Base-by-base conservation (phyloP, 345 rosid species). In the Acer yangbiense region DNA sequence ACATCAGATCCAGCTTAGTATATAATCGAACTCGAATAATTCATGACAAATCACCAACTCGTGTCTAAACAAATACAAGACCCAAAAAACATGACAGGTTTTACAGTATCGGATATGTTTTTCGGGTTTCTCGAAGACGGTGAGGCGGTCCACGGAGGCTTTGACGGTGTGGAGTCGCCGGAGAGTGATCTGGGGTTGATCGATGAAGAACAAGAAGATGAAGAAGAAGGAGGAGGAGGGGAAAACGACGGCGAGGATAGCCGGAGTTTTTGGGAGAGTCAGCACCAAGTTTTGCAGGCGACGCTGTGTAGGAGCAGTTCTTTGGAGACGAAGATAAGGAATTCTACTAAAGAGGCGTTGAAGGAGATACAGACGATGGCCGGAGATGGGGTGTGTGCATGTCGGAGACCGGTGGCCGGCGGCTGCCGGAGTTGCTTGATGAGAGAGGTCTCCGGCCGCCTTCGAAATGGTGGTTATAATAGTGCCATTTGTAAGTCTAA, bases 181-280 rank as follows among this genome's bases (percentile, higher is more conserved):
- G 64, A 12, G 27, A 20, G 20, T 2, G 84, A 78, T 35, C 39
- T 35, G 65, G 41, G 3, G 46, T 20, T 9, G 20, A 14, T n/a
- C 18, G 6, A 43, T 43, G 46, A 57, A 1, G 78, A 69, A 16
- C 46, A 54, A 48, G 73, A 46, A 50, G 78, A 72, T 29, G 80
- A 74, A 50, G 79, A 69, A 41, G 80, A 72, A 25, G 84, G 76
- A 5, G 83, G 69, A 0, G 84, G 71, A 23, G 83, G 76, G 23
- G 84, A 64, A 13, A 79, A 18, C 0, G 69, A 8, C 12, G 75
- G 20, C 14, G 88, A 86, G 46, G 87, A 86, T 29, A 84, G 21
- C 43, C 83, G 21, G 71, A 82, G 25, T 9, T 89, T 86, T 29
- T 91, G 96, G 96, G 91, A 91, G 48, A 77, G 65, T 0, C 91